Conservation (phyloP, 345 rosid species). For the Hypericum androsaemum region DNA sequence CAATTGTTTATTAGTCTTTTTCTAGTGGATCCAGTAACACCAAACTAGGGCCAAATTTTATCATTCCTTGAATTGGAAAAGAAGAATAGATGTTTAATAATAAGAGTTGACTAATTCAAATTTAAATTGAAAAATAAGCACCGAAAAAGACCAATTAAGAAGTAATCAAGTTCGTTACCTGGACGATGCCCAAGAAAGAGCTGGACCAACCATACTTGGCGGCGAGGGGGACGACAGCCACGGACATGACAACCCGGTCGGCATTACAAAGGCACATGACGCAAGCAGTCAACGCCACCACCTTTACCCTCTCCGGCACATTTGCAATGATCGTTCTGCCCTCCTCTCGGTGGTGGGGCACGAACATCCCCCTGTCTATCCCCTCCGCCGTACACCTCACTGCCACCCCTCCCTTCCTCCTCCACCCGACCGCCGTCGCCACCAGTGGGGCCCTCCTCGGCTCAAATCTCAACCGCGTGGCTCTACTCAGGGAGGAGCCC, state of each 20-base stretch:
- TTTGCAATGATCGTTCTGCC: conserved; percentile 4
- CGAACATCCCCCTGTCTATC: conserved; percentile 36
- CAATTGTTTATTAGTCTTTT: too few species aligned
- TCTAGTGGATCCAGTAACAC: too few species aligned
- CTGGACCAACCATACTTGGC: conserved; percentile 80
- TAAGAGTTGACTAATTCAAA: not conserved
- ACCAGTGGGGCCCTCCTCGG: not conserved
- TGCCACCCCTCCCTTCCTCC: conserved; percentile 8
- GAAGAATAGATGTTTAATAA: too few species aligned
- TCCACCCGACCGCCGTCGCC: conserved; percentile 9
- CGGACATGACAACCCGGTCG: conserved; percentile 43
- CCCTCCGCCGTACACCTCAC: conserved; percentile 68
- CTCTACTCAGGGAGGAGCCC: conserved; percentile 10
- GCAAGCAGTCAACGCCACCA: conserved; percentile 63
- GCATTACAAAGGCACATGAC: conserved; percentile 94
- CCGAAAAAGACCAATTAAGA: not conserved
- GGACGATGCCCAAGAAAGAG: conserved; percentile 81
- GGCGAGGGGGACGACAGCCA: conserved; percentile 86
- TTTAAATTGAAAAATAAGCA: not conserved
- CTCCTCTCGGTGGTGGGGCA: conserved; percentile 30
- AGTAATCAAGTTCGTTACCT: conserved; percentile 33
- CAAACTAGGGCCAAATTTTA: too few species aligned
- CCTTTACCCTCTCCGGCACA: conserved; percentile 74
- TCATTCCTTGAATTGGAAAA: too few species aligned
- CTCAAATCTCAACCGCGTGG: conserved; percentile 19